Evolutionary conservation across 306 rosid genomes (phyloP), one percentile per base, ranked within the genome.

Genomic region (Delonix regia): DNA sequence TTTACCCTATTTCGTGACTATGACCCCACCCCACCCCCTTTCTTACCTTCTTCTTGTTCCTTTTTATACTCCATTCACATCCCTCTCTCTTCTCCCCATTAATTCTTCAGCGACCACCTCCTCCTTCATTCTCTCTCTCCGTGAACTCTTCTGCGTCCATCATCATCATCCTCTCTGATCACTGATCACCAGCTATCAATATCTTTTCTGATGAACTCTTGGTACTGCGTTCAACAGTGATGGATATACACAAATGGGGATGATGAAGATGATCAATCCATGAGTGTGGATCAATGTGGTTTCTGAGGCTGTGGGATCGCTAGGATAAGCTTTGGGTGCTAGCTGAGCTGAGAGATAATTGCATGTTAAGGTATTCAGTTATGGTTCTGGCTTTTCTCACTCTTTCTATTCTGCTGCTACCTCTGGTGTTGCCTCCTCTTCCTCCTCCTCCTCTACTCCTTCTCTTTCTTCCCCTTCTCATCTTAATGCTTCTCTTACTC

Each of bases 381-480:
- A 76, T 84, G 87, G 22, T 89, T 53, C 66, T 92, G 90, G 76
- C 19, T 44, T 45, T 86, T 41, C 42, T 89, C 24, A 79, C 94
- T 55, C 63, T 89, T 25, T 80, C 67, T 0, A 77, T 92, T 68
- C 65, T 92, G 76, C 7, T 89, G 57, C 81, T 89, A 22, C 97
- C 97, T 0, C 74, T 89, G 75, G 85, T 89, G 16, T 56, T 92
- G 74, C 97, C 97, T 9, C 97, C 97, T 36, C 81, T 92, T 67
- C 97, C 97, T 0, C 97, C 97, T 12, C 97, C 97, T 18, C 97
- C 97, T 12, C 59, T 49, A 12, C 19, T 78, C 69, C 83, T 92
- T 19, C 76, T 92, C 69, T 79, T 92, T 41, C 28, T 92, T 52
- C 97, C 97, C 0, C 81, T 90, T 60, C 48, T 89, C 75, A 74